phyloP scores from a whole-genome alignment of 2,329 filamentous ascomycete genomes.

The Colletotrichum salicis region DNA sequence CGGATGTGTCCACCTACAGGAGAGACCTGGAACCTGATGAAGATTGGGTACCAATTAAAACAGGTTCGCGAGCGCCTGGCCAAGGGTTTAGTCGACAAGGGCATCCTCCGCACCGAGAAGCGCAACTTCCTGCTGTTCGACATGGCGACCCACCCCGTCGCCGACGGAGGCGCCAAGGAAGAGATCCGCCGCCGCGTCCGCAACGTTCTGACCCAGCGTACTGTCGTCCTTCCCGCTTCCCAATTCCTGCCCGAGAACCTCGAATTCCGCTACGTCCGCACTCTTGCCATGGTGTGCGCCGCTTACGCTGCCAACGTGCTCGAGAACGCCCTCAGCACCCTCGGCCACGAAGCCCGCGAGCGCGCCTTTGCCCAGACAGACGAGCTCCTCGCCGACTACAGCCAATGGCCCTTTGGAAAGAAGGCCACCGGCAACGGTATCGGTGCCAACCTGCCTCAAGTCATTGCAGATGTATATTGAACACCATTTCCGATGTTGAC shows the following conservation, averaged over 20 bases:
- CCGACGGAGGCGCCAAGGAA: conserved; percentile 95
- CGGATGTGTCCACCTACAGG: conserved; percentile 61
- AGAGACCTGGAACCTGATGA: conserved; percentile 99
- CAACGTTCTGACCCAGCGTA: conserved; percentile 91
- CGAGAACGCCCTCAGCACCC: conserved; percentile 93
- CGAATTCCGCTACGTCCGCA: conserved; percentile 92
- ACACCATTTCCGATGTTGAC: neutral
- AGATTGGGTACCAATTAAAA: conserved; percentile 99
- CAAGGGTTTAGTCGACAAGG: conserved; percentile 98
- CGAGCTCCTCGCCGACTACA: conserved; percentile 94
- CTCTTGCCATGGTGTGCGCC: conserved; percentile 95
- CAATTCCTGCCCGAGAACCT: conserved; percentile 94
- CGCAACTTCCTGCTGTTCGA: conserved; percentile 99
- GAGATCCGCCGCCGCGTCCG: conserved; percentile 94
- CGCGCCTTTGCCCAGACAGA: conserved; percentile 97
- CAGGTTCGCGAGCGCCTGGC: conserved; percentile 97
- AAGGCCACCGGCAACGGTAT: conserved; percentile 84
- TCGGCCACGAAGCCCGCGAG: conserved; percentile 94
- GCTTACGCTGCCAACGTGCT: conserved; percentile 98
- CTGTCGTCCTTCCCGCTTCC: conserved; percentile 85
- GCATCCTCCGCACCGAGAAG: conserved; percentile 97
- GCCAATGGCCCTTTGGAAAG: conserved; percentile 95
- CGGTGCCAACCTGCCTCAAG: conserved; percentile 89
- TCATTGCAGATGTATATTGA: conserved; percentile 75
- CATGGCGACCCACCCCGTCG: conserved; percentile 98